Evolutionary conservation across 2,329 filamentous ascomycete species (phyloP), one percentile per base, ranked within the genome.

Genomic region (Erysiphe neolycopersici): DNA sequence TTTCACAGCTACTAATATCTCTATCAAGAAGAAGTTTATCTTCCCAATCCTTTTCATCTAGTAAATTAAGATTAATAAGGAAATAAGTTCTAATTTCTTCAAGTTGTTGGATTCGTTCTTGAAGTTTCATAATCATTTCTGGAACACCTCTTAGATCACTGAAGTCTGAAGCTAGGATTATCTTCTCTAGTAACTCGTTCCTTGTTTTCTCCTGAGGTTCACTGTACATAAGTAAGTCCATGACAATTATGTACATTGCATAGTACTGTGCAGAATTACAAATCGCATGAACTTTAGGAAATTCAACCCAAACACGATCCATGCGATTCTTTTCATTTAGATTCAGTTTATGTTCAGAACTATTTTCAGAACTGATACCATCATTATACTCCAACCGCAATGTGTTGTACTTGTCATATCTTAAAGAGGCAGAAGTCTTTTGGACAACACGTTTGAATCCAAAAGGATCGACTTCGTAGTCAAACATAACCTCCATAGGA

Each of bases 251-350:
- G 56, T 98, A 99, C 66, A 98, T 76, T 4, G 89, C 81, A 57
- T 92, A 98, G 62, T 98, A 99, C 60, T 98, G 87, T 35, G 79
- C 74, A 5, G 91, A 98, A 60, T 98, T 91, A 63, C 91, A 98
- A 39, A 94, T 74, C n/a, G 84, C 87, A 45, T 84, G 73, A 38
- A 92, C 76, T 50, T 91, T 81, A 12, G 89, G 89, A 54, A 99
- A 98, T 54, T 95, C 85, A 31, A 98, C 81, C 74, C 82, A 93
- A 13, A 99, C 71, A 56, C 92, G 87, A 59, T 98, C 89, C 63
- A 94, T 87, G n/a, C 84, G 73, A 50, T 67, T 76, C 57, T 92
- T 82, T 48, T 64, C 68, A 42, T 76, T 71, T 39, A 65, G 61
- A 17, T 68, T 61, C 18, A 66, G 58, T 10, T 62, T 57, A 38